Conservation (phyloP, 2,329 filamentous ascomycete genomes). For the Penicillium polonicum region DNA sequence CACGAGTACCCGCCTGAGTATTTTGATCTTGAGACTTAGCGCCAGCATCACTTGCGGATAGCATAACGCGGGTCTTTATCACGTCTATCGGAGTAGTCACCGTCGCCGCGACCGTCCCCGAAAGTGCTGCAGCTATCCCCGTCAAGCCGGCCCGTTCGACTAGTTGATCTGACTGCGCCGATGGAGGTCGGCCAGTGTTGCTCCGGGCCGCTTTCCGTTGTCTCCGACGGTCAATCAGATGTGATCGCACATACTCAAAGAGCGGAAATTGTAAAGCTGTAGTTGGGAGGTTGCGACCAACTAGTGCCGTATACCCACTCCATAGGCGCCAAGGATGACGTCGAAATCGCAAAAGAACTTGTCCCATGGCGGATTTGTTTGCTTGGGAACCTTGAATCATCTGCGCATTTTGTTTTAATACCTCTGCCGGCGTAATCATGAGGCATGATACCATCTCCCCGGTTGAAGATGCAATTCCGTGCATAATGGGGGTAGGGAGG, state of each 20-base stretch:
- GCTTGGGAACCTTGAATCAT: conserved; percentile 57
- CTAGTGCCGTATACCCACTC: conserved; percentile 77
- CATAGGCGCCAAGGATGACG: conserved; percentile 56
- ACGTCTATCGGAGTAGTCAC: conserved; percentile 89
- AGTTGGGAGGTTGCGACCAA: conserved; percentile 80
- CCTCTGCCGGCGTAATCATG: conserved; percentile 83
- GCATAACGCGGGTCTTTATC: conserved; percentile 86
- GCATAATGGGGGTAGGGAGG: conserved; percentile 67
- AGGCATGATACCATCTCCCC: conserved; percentile 84
- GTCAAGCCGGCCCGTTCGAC: conserved; percentile 70
- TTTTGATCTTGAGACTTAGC: not conserved
- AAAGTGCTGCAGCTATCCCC: conserved; percentile 68
- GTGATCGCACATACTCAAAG: conserved; percentile 68
- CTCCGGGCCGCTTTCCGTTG: conserved; percentile 27
- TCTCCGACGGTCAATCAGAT: conserved; percentile 49
- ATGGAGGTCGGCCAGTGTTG: not conserved
- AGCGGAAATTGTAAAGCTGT: conserved; percentile 86
- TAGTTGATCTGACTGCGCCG: conserved; percentile 41
- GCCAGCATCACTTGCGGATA: conserved; percentile 53
- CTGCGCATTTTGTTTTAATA: conserved; percentile 92
- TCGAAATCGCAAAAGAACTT: conserved; percentile 58
- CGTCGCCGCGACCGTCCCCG: conserved; percentile 72
- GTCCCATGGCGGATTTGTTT: conserved; percentile 50
- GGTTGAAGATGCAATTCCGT: conserved; percentile 69
- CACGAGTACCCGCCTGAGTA: not conserved